Evolutionary conservation across 2,329 filamentous ascomycete species (phyloP), one percentile per base, ranked within the genome.

Genomic region (Phaeosphaeriaceae sp.): DNA sequence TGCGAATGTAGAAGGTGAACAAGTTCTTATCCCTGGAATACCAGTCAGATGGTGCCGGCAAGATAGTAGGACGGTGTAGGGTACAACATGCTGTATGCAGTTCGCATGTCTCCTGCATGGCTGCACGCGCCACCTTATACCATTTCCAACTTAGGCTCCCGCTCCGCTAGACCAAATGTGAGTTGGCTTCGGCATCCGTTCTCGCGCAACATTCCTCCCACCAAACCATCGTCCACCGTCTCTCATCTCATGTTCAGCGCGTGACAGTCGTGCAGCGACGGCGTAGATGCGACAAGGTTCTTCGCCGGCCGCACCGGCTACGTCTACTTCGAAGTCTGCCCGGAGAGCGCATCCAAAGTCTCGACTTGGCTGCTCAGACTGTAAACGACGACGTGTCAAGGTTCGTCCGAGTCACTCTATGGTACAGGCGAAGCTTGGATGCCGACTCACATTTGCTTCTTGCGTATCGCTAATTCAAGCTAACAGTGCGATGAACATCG

Each of bases 401-500:
- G 64, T 67, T 57, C 22, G 59, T 48, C 6, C 31, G 31, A 36
- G 31, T 21, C 21, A 20, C 40, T 7, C 40, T 24, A 45, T 1
- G 25, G 15, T 11, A 40, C 21, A 25, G 27, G 17, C 21, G 20
- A 10, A n/a, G 31, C 31, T 24, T 21, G 19, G 2, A 24, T 17
- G 19, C 33, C 27, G 3, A 24, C 48, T 22, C 19, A 15, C 17
- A 41, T 17, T 46, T 27, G 41, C 20, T 19, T 21, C 9, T 46
- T 45, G 22, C 15, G 44, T 24, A n/a, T 17, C 41, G 31, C 55
- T 61, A 46, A 61, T 45, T 19, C 36, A 21, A 42, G 21, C 22
- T 49, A 36, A 15, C 24, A 73, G 68, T 72, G 69, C 51, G 69
- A 69, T 52, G 51, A 72, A 53, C 46, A 27, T 4, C 65, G 61